phyloP scores from a whole-genome alignment of 331 rosid species.

The Pyracantha coccinea region DNA sequence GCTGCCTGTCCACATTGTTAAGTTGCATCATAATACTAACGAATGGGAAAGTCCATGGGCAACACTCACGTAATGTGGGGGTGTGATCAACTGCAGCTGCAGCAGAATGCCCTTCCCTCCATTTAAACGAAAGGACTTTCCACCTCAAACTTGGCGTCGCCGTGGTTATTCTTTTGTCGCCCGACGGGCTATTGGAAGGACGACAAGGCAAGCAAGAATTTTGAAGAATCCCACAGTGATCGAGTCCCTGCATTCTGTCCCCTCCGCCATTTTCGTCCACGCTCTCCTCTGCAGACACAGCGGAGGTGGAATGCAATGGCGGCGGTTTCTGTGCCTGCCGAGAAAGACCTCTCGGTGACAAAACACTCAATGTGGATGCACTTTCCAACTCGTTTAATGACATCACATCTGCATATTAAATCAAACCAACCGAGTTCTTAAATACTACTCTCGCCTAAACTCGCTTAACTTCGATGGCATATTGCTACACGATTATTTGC shows the following conservation, averaged over 20 bases:
- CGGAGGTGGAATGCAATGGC: neutral
- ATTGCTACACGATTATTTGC: neutral
- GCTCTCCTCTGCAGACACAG: constrained; percentile 31
- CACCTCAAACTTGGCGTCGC: constrained; percentile 39
- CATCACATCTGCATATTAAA: constrained; percentile 23
- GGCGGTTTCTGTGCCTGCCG: constrained; percentile 1
- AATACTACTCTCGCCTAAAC: neutral
- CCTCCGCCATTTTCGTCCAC: constrained; percentile 34
- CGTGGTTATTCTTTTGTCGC: constrained; percentile 50
- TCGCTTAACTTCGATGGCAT: neutral
- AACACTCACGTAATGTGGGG: constrained; percentile 46
- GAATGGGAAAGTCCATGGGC: neutral
- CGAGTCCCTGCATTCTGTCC: constrained; percentile 28
- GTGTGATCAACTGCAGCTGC: constrained; percentile 22
- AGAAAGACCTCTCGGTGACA: constrained; percentile 31
- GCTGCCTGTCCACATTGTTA: neutral
- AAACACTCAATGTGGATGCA: constrained; percentile 32
- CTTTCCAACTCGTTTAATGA: constrained; percentile 38
- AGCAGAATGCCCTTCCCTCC: constrained; percentile 57
- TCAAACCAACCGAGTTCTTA: neutral
- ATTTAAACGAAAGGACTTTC: constrained; percentile 65
- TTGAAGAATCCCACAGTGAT: constrained; percentile 52
- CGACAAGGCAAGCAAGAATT: constrained; percentile 63
- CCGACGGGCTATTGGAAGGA: constrained; percentile 29
- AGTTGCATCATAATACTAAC: neutral